Conservation (phyloP, 176 grass and related monocot genomes). For the Raddia distichophylla region DNA sequence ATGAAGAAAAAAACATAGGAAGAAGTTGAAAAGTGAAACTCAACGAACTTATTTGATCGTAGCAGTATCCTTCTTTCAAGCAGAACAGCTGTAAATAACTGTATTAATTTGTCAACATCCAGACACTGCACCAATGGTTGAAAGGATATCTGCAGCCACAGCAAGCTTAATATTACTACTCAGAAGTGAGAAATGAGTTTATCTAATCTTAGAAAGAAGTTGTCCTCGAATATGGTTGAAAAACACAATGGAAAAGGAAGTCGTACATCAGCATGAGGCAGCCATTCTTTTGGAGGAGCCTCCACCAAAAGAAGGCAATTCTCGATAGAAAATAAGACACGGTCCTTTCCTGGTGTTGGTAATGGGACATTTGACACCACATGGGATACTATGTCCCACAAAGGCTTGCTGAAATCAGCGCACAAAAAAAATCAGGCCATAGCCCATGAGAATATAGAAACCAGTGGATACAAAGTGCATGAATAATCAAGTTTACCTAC, state of each 20-base stretch:
- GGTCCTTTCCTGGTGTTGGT: constrained; percentile 89
- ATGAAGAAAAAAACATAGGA: constrained; percentile 32
- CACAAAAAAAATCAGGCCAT: constrained; percentile 31
- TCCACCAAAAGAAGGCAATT: constrained; percentile 87
- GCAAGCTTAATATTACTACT: constrained; percentile 42
- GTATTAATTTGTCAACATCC: constrained; percentile 98
- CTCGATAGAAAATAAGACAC: constrained; percentile 96
- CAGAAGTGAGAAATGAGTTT: constrained; percentile 21
- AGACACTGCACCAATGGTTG: constrained; percentile 95
- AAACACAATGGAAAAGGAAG: constrained; percentile 25
- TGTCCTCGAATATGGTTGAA: constrained; percentile 24
- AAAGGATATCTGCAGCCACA: constrained; percentile 88
- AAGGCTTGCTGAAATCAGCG: constrained; percentile 74
- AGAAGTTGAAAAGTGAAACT: constrained; percentile 43
- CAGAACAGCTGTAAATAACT: constrained; percentile 93
- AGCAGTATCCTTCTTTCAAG: constrained; percentile 99
- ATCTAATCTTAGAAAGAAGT: constrained; percentile 20
- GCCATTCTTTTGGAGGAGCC: constrained; percentile 83
- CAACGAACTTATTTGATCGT: constrained; percentile 91
- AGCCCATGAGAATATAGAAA: constrained; percentile 2
- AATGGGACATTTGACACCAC: constrained; percentile 97
- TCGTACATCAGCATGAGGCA: constrained; percentile 94
- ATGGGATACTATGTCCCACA: constrained; percentile 92
- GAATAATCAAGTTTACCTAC: constrained; percentile 68
- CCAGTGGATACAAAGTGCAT: constrained; percentile 3